Percentiles rank a stretch among this genome's conserved stretches.
Conservation (phyloP, 345 rosid genomes). For the Odontarrhena argentea region DNA sequence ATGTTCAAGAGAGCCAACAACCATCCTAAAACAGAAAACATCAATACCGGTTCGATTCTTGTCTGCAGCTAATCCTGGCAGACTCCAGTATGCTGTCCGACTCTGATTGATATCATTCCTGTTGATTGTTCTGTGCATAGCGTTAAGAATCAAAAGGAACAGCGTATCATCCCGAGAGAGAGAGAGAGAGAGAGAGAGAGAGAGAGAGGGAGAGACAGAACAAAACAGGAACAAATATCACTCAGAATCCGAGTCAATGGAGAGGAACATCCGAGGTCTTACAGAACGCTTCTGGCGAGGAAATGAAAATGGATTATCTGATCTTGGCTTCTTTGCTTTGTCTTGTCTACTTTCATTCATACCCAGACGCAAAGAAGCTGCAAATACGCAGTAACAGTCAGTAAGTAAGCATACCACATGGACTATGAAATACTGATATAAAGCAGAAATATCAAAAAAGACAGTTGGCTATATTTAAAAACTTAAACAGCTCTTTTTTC, state of each 20-base stretch:
- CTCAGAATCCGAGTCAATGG: slow-evolving; percentile 81
- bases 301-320: slow-evolving; percentile 70
- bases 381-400: slow-evolving; percentile 40
- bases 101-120: slow-evolving; percentile 16
- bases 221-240: slow-evolving; percentile 40
- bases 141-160: slow-evolving; percentile 41
- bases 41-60: slow-evolving; percentile 30
- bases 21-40: slow-evolving; percentile 10
- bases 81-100: slow-evolving; percentile 24
- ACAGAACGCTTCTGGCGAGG: slow-evolving; percentile 92
- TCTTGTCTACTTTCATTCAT: slow-evolving; percentile 70
- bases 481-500: slow-evolving; percentile 14
- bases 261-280: slow-evolving; percentile 69
- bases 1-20: slow-evolving; percentile 17
- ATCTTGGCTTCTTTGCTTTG: slow-evolving; percentile 69
- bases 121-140: slow-evolving; percentile 40
- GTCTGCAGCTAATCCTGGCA: slow-evolving; percentile 33
- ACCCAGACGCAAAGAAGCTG: slow-evolving; percentile 83
- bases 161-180: slow-evolving; percentile 43
- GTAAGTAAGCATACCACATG: slow-evolving; percentile 30
- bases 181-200: slow-evolving; percentile 15
- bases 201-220: slow-evolving; percentile 21
- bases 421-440: neutral
- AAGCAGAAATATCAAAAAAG: neutral
- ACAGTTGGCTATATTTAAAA: neutral